phyloP scores from a whole-genome alignment of 1,284 basidiomycete genomes.

The Tremellales sp. region DNA sequence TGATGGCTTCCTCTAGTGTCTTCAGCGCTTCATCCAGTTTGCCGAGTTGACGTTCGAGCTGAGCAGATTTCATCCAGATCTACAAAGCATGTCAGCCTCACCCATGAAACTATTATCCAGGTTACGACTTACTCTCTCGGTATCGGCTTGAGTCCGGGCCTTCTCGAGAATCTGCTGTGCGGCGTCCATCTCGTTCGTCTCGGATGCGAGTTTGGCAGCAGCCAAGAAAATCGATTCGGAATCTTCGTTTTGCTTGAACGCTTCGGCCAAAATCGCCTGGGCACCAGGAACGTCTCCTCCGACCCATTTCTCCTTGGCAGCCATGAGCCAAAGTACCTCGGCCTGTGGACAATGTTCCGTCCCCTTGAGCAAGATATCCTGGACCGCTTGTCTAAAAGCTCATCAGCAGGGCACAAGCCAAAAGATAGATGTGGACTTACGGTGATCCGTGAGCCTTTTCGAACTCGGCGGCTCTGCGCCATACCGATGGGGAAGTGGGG shows the following conservation, averaged over 20 bases:
- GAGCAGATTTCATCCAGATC: conserved; percentile 99
- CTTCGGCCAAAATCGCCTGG: conserved; percentile 76
- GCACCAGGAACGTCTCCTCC: conserved; percentile 82
- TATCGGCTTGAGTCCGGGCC: conserved; percentile 83
- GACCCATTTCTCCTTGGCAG: conserved; percentile 91
- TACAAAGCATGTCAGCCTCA: conserved; percentile 39
- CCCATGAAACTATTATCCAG: neutral
- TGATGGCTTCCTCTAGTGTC: conserved; percentile 68
- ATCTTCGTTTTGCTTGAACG: conserved; percentile 92
- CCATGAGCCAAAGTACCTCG: conserved; percentile 95
- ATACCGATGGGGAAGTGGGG: conserved; percentile 74
- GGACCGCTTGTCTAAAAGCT: conserved; percentile 64
- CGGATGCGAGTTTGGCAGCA: conserved; percentile 91
- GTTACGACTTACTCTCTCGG: conserved; percentile 65
- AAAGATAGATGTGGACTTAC: conserved; percentile 46
- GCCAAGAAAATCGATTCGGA: conserved; percentile 97
- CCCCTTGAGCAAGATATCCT: conserved; percentile 73
- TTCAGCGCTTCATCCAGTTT: conserved; percentile 67
- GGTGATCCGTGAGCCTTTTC: conserved; percentile 83
- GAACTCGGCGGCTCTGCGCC: conserved; percentile 85
- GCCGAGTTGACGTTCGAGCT: conserved; percentile 87
- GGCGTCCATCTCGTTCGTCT: conserved; percentile 82
- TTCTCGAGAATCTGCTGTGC: conserved; percentile 81
- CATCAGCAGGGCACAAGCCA: neutral
- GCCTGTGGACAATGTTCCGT: conserved; percentile 88